phyloP scores from a whole-genome alignment of 495 filamentous ascomycete genomes.

The Aspergillus olivimuriae region DNA sequence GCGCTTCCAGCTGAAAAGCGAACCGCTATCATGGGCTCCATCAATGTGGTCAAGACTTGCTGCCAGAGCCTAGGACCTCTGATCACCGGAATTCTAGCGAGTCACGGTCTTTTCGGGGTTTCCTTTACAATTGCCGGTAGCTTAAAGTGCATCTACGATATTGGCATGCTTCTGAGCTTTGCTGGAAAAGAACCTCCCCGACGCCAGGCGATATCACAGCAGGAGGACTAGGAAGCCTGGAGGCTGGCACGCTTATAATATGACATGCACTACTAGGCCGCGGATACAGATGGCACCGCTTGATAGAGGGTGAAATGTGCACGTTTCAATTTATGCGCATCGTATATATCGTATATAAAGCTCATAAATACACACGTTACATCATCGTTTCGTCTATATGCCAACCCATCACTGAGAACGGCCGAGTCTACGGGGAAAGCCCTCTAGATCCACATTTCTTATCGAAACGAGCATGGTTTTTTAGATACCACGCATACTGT shows the following conservation, averaged over 20 bases:
- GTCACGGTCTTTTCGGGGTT: slow-evolving; percentile 56
- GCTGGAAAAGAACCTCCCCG: slow-evolving; percentile 24
- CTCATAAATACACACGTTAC: too few species aligned
- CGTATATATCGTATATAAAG: too few species aligned
- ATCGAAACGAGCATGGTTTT: too few species aligned
- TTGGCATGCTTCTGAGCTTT: slow-evolving; percentile 68
- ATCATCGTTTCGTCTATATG: too few species aligned
- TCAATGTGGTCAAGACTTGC: slow-evolving; percentile 62
- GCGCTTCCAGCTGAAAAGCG: slow-evolving; percentile 66
- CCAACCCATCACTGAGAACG: too few species aligned
- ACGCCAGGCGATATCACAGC: not conserved
- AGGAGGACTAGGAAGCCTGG: not conserved
- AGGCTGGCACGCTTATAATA: not conserved
- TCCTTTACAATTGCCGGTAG: slow-evolving; percentile 67
- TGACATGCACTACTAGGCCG: not conserved
- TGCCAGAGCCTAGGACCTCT: slow-evolving; percentile 58
- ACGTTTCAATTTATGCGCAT: too few species aligned
- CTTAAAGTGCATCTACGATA: slow-evolving; percentile 64
- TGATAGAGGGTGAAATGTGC: too few species aligned
- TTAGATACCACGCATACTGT: too few species aligned
- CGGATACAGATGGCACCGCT: too few species aligned
- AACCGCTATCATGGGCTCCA: slow-evolving; percentile 69
- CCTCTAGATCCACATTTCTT: too few species aligned
- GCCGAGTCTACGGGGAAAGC: too few species aligned
- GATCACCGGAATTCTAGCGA: slow-evolving; percentile 64